These are phyloP conservation scores for Suillus sp. DNA, from an alignment of 768 basidiomycete genomes.

Conservation along the genomic window DNA sequence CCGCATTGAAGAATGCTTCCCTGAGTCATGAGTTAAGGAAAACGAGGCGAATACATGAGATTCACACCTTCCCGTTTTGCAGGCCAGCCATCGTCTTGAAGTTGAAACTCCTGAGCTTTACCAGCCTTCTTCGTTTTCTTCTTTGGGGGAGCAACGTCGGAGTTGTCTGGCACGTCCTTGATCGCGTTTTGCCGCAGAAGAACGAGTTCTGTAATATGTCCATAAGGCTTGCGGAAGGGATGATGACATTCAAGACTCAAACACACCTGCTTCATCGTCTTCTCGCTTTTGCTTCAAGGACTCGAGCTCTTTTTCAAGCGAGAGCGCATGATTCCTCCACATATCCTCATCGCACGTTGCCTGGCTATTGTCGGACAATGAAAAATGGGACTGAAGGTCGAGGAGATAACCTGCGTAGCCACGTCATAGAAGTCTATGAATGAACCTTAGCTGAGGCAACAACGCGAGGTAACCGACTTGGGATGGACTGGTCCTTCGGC, in stretches of 20 bases:
- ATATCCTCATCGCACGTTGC: neutral
- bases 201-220: constrained; percentile 22
- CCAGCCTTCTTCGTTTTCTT: constrained; percentile 30
- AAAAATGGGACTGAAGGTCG: constrained; percentile 30
- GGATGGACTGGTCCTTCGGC: constrained; percentile 25
- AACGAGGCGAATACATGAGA: neutral
- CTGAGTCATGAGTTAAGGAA: neutral
- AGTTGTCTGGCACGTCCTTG: constrained; percentile 10
- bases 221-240: neutral
- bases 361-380: constrained; percentile 8
- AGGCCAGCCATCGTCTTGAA: constrained; percentile 21
- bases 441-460: neutral
- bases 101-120: constrained; percentile 19
- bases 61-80: constrained; percentile 22
- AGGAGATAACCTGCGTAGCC: constrained; percentile 27
- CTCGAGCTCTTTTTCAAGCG: constrained; percentile 30
- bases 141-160: constrained; percentile 26
- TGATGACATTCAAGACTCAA: neutral
- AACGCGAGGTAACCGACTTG: constrained; percentile 20
- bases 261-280: constrained; percentile 28
- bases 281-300: constrained; percentile 24
- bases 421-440: neutral
- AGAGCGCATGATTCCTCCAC: constrained; percentile 32
- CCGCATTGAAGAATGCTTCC: constrained; percentile 28
- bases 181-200: constrained; percentile 21